Percentiles rank a stretch among this genome's conserved stretches.
Evolutionary conservation across 1,284 basidiomycete species (phyloP).

Genomic region (Ganoderma sinense): DNA sequence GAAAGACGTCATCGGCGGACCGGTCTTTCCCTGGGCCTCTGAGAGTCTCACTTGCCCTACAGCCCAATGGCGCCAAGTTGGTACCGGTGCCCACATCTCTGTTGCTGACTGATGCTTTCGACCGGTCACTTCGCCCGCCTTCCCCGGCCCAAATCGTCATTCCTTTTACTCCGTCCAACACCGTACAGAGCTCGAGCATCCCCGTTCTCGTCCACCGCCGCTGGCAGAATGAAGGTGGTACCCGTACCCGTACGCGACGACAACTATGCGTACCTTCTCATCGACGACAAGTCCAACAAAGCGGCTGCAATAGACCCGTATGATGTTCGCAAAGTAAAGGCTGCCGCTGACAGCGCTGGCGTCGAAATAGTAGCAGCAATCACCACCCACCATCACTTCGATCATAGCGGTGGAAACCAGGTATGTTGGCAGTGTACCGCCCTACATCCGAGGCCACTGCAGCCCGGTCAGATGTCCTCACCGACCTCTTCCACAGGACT

Average conservation of each 20-base stretch:
- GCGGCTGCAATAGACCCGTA: conserved; percentile 87
- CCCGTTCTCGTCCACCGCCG: conserved; percentile 36
- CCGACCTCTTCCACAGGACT: conserved; percentile 48
- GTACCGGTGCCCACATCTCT: not conserved
- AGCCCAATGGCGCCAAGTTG: too few relatives aligned
- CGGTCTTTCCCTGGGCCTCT: too few relatives aligned
- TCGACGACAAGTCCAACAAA: conserved; percentile 74
- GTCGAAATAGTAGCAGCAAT: conserved; percentile 80
- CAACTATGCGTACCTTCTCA: conserved; percentile 90
- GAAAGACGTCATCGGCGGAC: too few relatives aligned
- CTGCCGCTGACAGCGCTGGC: conserved; percentile 70
- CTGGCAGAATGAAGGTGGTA: conserved; percentile 69
- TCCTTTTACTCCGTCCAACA: not conserved
- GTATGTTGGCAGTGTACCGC: conserved; percentile 48
- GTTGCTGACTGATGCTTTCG: conserved; percentile 15
- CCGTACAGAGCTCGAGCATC: not conserved
- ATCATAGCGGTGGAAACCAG: conserved; percentile 90
- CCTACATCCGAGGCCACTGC: not conserved
- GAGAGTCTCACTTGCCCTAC: too few relatives aligned
- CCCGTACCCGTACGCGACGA: conserved; percentile 82
- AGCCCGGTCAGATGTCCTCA: not conserved
- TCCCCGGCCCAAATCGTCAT: conserved; percentile 6
- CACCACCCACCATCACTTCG: conserved; percentile 90
- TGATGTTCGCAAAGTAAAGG: conserved; percentile 80
- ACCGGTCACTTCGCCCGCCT: conserved; percentile 11